Conservation (phyloP, 2,329 filamentous ascomycete species). For the Fusarium nelsonii region DNA sequence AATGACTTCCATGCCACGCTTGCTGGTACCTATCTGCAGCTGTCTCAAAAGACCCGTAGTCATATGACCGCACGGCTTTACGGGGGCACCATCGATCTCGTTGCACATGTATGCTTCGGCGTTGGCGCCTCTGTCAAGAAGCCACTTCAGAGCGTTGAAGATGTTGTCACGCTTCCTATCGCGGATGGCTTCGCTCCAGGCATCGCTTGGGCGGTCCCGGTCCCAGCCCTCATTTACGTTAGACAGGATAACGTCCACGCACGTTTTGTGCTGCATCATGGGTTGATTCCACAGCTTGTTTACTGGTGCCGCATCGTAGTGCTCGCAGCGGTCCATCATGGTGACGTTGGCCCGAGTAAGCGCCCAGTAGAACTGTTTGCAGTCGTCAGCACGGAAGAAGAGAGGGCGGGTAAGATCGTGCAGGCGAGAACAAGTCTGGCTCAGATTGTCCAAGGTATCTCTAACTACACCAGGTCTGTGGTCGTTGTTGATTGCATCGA, state of each 20-base stretch:
- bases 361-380: background rate
- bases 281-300: background rate
- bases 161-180: background rate
- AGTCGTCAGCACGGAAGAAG: background rate
- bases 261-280: background rate
- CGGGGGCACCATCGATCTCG: too few species aligned
- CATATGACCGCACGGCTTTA: constrained; percentile 1
- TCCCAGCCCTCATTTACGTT: background rate
- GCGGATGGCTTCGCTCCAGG: background rate
- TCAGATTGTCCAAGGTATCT: background rate
- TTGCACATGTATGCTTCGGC: background rate
- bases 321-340: constrained; percentile 6
- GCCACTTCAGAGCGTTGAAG: constrained; percentile 8
- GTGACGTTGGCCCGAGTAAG: background rate
- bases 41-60: background rate
- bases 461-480: background rate
- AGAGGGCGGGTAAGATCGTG: background rate
- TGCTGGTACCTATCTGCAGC: background rate
- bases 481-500: background rate
- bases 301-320: background rate
- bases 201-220: too few species aligned
- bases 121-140: constrained; percentile 15
- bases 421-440: constrained; percentile 7
- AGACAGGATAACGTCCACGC: constrained; percentile 1
- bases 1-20: background rate